Conservation (phyloP, 805 yeast species). For the Ogataea ramenticola region DNA sequence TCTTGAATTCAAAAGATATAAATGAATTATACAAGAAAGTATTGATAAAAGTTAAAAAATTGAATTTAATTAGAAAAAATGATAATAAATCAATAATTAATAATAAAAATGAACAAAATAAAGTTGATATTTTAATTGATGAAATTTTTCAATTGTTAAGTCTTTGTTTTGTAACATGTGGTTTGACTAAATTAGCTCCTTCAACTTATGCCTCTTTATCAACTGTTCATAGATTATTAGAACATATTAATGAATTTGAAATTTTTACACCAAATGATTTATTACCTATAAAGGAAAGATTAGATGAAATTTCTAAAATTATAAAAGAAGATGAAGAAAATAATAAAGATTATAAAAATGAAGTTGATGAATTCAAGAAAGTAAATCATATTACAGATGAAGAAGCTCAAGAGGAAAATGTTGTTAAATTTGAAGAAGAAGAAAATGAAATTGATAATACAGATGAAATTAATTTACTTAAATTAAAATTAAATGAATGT, state of each 20-base stretch:
- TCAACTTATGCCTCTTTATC: constrained; percentile 87
- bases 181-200: constrained; percentile 83
- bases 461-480: constrained; percentile 57
- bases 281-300: constrained; percentile 64
- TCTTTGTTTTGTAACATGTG: constrained; percentile 85
- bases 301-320: constrained; percentile 62
- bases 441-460: constrained; percentile 34
- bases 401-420: constrained; percentile 17
- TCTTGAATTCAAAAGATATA: constrained; percentile 63
- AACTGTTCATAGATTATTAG: constrained; percentile 78
- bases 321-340: constrained; percentile 44
- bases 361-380: constrained; percentile 42
- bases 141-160: constrained; percentile 87
- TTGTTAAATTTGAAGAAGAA: constrained; percentile 46
- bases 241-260: constrained; percentile 73
- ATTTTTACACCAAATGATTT: constrained; percentile 83
- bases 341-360: constrained; percentile 30
- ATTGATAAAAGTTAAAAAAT: constrained; percentile 42
- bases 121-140: constrained; percentile 70
- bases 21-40: constrained; percentile 51
- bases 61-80: constrained; percentile 40
- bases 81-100: background rate
- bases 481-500: constrained; percentile 61
- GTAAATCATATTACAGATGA: constrained; percentile 14
- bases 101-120: constrained; percentile 17